These are phyloP conservation scores for Penicillium paxilli DNA, from an alignment of 495 filamentous ascomycete genomes.

Conservation along the genomic window DNA sequence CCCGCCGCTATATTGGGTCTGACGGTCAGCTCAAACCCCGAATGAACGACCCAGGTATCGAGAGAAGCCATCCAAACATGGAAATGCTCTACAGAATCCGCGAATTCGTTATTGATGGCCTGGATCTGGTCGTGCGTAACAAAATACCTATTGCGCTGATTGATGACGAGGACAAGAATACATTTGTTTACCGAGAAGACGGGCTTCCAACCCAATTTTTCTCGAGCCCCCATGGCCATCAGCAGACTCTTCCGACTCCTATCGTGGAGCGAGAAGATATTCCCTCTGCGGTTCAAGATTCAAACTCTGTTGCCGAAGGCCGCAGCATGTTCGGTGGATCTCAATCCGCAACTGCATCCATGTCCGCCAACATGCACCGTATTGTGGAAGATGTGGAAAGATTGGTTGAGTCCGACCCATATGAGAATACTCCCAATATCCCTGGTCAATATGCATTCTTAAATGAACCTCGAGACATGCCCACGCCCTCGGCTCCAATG, in stretches of 20 bases:
- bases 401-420: constrained; percentile 58
- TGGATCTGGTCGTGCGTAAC: constrained; percentile 56
- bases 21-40: constrained; percentile 52
- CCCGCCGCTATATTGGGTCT: constrained; percentile 46
- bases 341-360: constrained; percentile 46
- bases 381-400: constrained; percentile 63
- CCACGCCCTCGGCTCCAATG: constrained; percentile 26
- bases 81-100: constrained; percentile 72
- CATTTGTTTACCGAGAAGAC: constrained; percentile 58
- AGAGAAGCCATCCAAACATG: constrained; percentile 61
- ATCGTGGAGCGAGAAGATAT: constrained; percentile 49
- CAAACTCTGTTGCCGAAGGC: constrained; percentile 32
- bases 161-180: constrained; percentile 49
- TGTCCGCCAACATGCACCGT: constrained; percentile 53
- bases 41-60: constrained; percentile 53
- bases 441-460: constrained; percentile 28
- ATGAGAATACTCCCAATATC: constrained; percentile 41
- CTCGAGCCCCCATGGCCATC: constrained; percentile 41
- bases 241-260: constrained; percentile 37
- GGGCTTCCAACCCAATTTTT: constrained; percentile 51
- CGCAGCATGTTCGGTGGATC: constrained; percentile 44
- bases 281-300: constrained; percentile 28
- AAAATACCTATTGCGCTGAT: constrained; percentile 48
- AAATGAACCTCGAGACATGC: constrained; percentile 22
- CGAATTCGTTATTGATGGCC: constrained; percentile 66